These are phyloP conservation scores for Chimonanthus praecox DNA, from an alignment of 164 flowering plant species.

Conservation along the genomic window DNA sequence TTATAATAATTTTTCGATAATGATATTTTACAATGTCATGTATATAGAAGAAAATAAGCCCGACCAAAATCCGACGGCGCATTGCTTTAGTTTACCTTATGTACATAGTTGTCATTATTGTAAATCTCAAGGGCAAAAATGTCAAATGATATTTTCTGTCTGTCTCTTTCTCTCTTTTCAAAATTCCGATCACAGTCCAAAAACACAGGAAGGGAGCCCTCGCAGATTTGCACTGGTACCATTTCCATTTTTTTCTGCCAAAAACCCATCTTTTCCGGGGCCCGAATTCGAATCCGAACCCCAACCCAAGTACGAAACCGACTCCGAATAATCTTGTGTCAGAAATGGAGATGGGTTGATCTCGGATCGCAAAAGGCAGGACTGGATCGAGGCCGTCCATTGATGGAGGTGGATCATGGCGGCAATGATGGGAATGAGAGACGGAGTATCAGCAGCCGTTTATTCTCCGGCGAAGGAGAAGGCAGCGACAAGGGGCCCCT, in stretches of 20 bases:
- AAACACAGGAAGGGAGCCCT: too few relatives aligned
- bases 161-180: background rate
- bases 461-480: conserved; percentile 57
- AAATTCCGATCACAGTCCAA: background rate
- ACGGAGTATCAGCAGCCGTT: conserved; percentile 8
- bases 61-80: too few relatives aligned
- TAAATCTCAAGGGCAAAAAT: too few relatives aligned
- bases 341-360: background rate
- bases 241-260: too few relatives aligned
- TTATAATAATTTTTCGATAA: too few relatives aligned
- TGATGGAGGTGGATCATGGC: conserved; percentile 18
- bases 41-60: too few relatives aligned
- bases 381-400: conserved; percentile 4
- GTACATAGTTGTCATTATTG: too few relatives aligned
- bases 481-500: conserved; percentile 33
- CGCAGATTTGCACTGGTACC: too few relatives aligned
- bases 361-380: background rate
- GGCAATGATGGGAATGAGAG: conserved; percentile 29
- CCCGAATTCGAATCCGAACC: too few relatives aligned
- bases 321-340: background rate
- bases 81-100: too few relatives aligned
- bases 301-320: background rate
- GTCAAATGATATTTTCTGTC: background rate
- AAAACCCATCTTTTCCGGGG: too few relatives aligned
- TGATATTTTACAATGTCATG: too few relatives aligned